Evolutionary conservation across 371 early-diverging fungal genomes (phyloP).

Genomic region (Zychaea mexicana): DNA sequence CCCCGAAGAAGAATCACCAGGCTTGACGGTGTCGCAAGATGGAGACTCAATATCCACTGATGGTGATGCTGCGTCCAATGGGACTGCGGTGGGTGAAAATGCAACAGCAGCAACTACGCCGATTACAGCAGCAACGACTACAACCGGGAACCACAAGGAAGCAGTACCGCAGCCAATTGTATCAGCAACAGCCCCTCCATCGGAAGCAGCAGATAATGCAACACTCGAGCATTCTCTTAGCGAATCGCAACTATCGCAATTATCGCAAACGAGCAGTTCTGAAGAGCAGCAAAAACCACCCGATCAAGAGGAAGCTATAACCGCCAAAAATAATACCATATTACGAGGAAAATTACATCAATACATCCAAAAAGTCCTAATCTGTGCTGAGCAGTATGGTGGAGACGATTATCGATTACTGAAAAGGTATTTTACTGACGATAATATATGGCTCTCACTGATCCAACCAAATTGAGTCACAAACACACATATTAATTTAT

Average conservation of each 20-base stretch:
- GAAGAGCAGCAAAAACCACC: not conserved
- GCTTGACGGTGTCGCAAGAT: not conserved
- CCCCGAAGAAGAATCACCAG: not conserved
- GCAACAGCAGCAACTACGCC: too few relatives aligned
- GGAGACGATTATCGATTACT: constrained; percentile 31
- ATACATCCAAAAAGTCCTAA: not conserved
- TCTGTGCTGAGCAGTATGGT: not conserved
- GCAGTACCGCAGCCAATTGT: not conserved
- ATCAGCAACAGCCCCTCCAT: not conserved
- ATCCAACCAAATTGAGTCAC: too few relatives aligned
- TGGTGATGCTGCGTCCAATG: constrained; percentile 28
- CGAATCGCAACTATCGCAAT: not conserved
- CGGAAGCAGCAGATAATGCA: not conserved
- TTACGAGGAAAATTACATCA: not conserved
- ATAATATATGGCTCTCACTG: too few relatives aligned
- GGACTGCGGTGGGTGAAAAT: constrained; percentile 22
- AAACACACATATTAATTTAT: not conserved
- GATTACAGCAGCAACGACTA: not conserved
- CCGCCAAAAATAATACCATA: not conserved
- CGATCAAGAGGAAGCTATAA: not conserved
- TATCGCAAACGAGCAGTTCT: not conserved
- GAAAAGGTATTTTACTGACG: constrained; percentile 21
- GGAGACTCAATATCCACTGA: constrained; percentile 10
- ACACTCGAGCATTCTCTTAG: not conserved
- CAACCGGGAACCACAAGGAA: too few relatives aligned